Evolutionary conservation across 345 rosid species (phyloP).

Genomic region (Eucalyptus pauciflora): DNA sequence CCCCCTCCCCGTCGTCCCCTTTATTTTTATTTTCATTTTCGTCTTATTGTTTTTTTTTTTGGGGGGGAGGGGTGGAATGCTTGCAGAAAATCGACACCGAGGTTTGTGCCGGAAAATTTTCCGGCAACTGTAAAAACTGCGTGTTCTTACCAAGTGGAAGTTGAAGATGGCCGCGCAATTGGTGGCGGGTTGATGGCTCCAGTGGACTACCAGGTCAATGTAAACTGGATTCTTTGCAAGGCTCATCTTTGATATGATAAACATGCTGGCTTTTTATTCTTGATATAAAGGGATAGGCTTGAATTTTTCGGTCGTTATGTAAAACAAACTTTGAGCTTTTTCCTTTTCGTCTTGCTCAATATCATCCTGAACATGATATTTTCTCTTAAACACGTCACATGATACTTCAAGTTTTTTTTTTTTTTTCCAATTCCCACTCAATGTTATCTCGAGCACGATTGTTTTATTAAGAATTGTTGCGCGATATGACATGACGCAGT

Average conservation of each 20-base stretch:
- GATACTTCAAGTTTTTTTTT: background rate
- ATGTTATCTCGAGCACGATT: background rate
- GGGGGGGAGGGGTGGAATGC: background rate
- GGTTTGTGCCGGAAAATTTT: background rate
- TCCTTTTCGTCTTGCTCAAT: background rate
- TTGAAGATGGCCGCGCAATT: background rate
- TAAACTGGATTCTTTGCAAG: background rate
- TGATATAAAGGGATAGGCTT: background rate
- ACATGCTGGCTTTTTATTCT: background rate
- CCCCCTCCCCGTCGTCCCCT: background rate
- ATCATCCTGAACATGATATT: background rate
- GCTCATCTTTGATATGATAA: background rate
- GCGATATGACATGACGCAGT: accelerated
- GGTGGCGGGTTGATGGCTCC: background rate
- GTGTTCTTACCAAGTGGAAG: background rate
- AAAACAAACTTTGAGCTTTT: background rate
- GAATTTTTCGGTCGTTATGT: background rate
- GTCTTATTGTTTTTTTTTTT: background rate
- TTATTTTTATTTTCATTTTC: background rate
- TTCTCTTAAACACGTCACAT: background rate
- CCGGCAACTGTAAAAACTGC: background rate
- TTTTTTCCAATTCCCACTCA: accelerated
- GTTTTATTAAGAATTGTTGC: background rate
- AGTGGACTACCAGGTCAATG: background rate
- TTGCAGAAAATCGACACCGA: constrained; percentile 13